Evolutionary conservation across 192 early-diverging fungal species (phyloP).

Genomic region (Dissophora ornata): DNA sequence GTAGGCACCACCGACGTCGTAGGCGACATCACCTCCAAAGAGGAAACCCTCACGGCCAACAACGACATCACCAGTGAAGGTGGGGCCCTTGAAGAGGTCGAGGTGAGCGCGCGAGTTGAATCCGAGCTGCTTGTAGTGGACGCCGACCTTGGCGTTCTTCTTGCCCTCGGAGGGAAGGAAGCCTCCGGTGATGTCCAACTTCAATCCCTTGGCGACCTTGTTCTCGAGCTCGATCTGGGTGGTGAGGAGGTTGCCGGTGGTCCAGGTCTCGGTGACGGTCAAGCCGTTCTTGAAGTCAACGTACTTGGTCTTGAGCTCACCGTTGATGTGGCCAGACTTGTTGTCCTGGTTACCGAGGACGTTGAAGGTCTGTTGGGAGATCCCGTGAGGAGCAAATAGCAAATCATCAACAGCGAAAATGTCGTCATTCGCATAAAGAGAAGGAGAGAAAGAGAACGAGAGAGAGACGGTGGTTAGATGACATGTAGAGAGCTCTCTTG

Average conservation of each 20-base stretch:
- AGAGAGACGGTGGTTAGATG: no score
- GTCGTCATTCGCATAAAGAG: no score
- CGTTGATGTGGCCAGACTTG: constrained; percentile 94
- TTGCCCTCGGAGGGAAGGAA: constrained; percentile 86
- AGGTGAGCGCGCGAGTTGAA: constrained; percentile 88
- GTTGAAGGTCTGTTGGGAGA: constrained; percentile 83
- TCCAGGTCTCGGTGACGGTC: constrained; percentile 97
- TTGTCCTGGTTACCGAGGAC: constrained; percentile 93
- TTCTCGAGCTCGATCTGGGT: constrained; percentile 94
- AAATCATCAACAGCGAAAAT: no score
- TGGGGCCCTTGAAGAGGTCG: constrained; percentile 96
- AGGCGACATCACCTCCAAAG: constrained; percentile 92
- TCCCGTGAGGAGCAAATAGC: no score
- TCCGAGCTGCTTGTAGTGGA: constrained; percentile 96
- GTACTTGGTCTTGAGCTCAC: constrained; percentile 99
- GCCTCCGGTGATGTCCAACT: constrained; percentile 89
- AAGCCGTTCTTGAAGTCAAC: constrained; percentile 93
- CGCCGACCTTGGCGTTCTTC: constrained; percentile 83
- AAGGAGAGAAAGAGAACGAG: no score
- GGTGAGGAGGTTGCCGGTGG: constrained; percentile 91
- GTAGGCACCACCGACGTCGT: constrained; percentile 91
- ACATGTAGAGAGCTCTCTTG: no score
- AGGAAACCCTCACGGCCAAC: constrained; percentile 91
- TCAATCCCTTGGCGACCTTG: constrained; percentile 95
- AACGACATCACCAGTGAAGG: constrained; percentile 87